Evolutionary conservation across 2,329 filamentous ascomycete genomes (phyloP).

Genomic region (Ascomycota sp.): DNA sequence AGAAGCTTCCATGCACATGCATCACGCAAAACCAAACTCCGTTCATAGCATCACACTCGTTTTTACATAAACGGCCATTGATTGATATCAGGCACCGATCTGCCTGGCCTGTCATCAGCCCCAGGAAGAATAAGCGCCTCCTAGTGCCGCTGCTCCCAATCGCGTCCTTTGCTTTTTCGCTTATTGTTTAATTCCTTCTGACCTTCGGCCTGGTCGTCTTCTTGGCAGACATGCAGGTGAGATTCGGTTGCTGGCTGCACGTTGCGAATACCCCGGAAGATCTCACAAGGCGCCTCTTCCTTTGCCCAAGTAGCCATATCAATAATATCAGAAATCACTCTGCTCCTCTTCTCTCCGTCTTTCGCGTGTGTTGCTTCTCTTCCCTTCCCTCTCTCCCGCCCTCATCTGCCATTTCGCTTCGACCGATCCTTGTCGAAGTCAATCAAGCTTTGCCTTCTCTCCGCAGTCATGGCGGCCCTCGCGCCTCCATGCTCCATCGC

Average conservation of each 20-base stretch:
- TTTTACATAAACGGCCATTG: neutral
- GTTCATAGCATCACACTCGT: neutral
- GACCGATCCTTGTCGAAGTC: neutral
- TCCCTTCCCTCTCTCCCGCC: neutral
- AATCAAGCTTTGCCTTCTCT: neutral
- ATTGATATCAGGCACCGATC: neutral
- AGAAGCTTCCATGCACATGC: neutral
- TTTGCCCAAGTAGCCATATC: too few relatives aligned
- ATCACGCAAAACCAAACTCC: neutral
- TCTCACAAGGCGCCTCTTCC: neutral
- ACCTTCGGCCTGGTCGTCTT: neutral
- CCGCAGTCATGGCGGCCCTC: constrained; percentile 1
- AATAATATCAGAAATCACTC: neutral
- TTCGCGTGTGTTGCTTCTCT: neutral
- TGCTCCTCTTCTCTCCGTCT: neutral
- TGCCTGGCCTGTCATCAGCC: neutral
- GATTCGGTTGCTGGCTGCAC: neutral
- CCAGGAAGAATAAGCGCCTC: neutral
- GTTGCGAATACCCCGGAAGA: too few relatives aligned
- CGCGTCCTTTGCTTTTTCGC: neutral
- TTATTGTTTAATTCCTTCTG: neutral
- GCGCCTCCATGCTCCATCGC: constrained; percentile 2
- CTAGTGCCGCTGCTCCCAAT: neutral
- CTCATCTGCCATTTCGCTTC: neutral
- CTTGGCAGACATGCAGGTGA: neutral